Percentiles rank a stretch among this genome's conserved stretches.
Evolutionary conservation across 2,329 filamentous ascomycete genomes (phyloP).

Genomic region (Fusarium austroafricanum): DNA sequence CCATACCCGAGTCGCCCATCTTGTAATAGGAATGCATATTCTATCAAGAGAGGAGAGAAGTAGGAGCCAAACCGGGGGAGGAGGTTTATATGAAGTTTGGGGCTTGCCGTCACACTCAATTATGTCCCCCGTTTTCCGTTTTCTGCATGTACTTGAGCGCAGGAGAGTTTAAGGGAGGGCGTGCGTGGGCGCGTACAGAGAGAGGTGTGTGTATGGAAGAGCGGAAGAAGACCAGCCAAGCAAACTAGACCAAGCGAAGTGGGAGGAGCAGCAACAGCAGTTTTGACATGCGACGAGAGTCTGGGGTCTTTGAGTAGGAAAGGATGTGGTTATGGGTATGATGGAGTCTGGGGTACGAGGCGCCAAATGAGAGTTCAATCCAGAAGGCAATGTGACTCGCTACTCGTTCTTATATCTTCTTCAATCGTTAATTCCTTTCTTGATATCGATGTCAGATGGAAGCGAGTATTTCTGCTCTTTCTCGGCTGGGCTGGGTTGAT

Average conservation of each 20-base stretch:
- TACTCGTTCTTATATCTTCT: not conserved
- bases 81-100: conserved; percentile 26
- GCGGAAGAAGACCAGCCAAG: conserved; percentile 6
- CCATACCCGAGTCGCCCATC: conserved; percentile 43
- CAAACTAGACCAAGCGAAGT: conserved; percentile 7
- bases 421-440: conserved; percentile 1
- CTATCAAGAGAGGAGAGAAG: conserved; percentile 16
- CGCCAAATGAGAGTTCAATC: not conserved
- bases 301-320: conserved; percentile 10
- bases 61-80: conserved; percentile 16
- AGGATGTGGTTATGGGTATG: not conserved
- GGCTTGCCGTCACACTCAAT: conserved; percentile 22
- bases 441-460: not conserved
- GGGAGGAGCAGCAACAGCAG: conserved; percentile 8
- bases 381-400: not conserved
- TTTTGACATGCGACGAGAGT: conserved; percentile 14
- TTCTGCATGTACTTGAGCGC: conserved; percentile 8
- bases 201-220: conserved; percentile 16
- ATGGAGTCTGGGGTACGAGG: not conserved
- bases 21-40: conserved; percentile 41
- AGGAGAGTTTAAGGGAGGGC: conserved; percentile 14
- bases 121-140: conserved; percentile 11
- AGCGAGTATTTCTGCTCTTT: conserved; percentile 1
- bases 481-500: not conserved
- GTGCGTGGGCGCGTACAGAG: conserved; percentile 8